These are phyloP conservation scores for Pythium scleroteichum DNA, from an alignment of 352 stramenopile genomes.

Conservation along the genomic window DNA sequence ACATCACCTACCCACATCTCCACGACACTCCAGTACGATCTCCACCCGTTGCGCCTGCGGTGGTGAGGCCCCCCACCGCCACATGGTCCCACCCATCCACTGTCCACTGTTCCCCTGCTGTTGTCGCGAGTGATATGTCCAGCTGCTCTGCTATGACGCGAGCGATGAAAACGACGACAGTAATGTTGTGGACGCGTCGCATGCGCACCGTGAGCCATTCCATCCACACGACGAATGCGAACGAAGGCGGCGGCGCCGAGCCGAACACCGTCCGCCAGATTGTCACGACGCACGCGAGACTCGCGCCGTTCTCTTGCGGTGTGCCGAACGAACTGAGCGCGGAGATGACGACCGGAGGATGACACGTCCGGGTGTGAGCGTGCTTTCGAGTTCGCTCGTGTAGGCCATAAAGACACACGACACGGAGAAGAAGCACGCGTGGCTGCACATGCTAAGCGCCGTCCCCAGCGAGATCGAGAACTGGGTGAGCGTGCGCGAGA, in stretches of 20 bases:
- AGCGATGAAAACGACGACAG: slow-evolving; percentile 53
- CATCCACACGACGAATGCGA: slow-evolving; percentile 40
- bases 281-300: slow-evolving; percentile 46
- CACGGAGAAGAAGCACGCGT: slow-evolving; percentile 50
- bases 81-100: too few species aligned
- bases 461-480: slow-evolving; percentile 50
- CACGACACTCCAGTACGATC: too few species aligned
- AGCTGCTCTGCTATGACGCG: slow-evolving; percentile 65
- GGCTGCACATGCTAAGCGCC: slow-evolving; percentile 45
- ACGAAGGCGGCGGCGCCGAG: slow-evolving; percentile 35
- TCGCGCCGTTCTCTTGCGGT: slow-evolving; percentile 34
- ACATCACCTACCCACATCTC: too few species aligned
- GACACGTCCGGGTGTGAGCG: slow-evolving; percentile 39
- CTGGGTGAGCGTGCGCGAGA: slow-evolving; percentile 59
- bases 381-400: slow-evolving; percentile 40
- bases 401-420: slow-evolving; percentile 59
- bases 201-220: slow-evolving; percentile 58
- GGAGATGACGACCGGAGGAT: slow-evolving; percentile 43
- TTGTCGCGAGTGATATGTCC: slow-evolving; percentile 56
- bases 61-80: too few species aligned
- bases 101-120: too few species aligned
- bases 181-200: slow-evolving; percentile 55
- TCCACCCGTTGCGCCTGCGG: too few species aligned
- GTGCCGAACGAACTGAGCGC: slow-evolving; percentile 52
- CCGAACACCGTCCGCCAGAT: slow-evolving; percentile 52